These are phyloP conservation scores for Tephrocybe rancida DNA, from an alignment of 768 basidiomycete genomes.

Conservation along the genomic window DNA sequence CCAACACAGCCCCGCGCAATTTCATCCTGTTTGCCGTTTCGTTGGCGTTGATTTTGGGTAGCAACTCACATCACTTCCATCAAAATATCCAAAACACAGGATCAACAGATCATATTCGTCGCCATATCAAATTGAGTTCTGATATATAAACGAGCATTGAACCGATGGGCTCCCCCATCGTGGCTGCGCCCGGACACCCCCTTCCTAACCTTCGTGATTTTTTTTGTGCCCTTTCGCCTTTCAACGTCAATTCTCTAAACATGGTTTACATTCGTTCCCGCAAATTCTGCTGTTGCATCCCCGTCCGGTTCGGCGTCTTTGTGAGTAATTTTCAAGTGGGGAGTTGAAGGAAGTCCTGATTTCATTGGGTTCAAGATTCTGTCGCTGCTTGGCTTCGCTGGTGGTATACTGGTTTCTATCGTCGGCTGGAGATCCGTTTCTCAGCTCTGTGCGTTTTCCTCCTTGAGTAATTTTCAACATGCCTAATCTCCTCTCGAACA, in stretches of 20 bases:
- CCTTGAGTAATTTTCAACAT: not conserved
- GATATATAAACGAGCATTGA: slow-evolving; percentile 11
- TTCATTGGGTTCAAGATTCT: slow-evolving; percentile 32
- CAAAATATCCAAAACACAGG: slow-evolving; percentile 11
- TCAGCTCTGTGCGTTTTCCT: slow-evolving; percentile 39
- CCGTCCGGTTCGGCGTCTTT: slow-evolving; percentile 65
- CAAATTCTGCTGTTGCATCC: slow-evolving; percentile 67
- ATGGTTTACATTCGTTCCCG: slow-evolving; percentile 56
- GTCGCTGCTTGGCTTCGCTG: slow-evolving; percentile 41
- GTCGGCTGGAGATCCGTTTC: slow-evolving; percentile 49
- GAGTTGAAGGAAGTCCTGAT: slow-evolving; percentile 15
- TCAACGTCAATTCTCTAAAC: slow-evolving; percentile 26
- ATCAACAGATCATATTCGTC: slow-evolving; percentile 7
- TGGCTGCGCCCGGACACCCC: slow-evolving; percentile 40
- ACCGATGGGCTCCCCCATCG: slow-evolving; percentile 21
- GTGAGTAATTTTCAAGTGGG: slow-evolving; percentile 44
- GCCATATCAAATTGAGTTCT: not conserved
- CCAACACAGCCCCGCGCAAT: not conserved
- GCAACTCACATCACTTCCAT: slow-evolving; percentile 17
- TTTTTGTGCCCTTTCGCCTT: slow-evolving; percentile 13
- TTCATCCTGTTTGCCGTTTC: not conserved
- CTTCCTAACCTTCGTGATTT: slow-evolving; percentile 20
- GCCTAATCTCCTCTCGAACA: slow-evolving; percentile 9
- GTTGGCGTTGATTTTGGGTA: not conserved
- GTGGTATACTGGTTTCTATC: slow-evolving; percentile 46